Evolutionary conservation across 495 filamentous ascomycete species (phyloP), one percentile per base, ranked within the genome.

Genomic region (Xylaria castorea): DNA sequence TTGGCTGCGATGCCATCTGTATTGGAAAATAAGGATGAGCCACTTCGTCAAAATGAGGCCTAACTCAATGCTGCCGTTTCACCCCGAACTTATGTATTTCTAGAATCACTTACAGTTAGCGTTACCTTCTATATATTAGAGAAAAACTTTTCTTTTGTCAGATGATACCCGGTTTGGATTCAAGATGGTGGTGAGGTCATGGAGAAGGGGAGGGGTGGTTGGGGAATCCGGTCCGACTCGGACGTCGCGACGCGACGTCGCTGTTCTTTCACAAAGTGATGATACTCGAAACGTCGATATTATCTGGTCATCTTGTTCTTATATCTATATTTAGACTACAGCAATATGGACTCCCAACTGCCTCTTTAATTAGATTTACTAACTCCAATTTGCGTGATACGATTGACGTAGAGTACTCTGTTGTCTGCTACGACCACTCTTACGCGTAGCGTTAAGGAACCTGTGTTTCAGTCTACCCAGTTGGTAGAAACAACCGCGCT

Each of bases 91-190:
- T 38, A 8, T 48, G 42, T 66, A 48, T 51, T 34, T 40, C 1
- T 67, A 51, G 12, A 12, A 38, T 40, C 11, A 25, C 11, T 0
- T 51, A n/a, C 11, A 38, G 1, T 67, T 67, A 67, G 64, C 64
- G 64, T 53, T 53, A 8, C n/a, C 50, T 51, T 57, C 30, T 27
- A n/a, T 27, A n/a, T 46, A 14, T 20, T 27, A 4, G 11, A 46
- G 16, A 44, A 25, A 25, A 30, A 1, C 11, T 61, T 60, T 25
- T 48, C 25, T 27, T 61, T 50, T 14, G 51, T 69, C 16, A 27
- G 8, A 71, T 53, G 58, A 71, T 71, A 63, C 68, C 68, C 32
- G 11, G 16, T 46, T 44, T 55, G 20, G 1, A 32, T 40, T 38
- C 22, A 42, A 2, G 32, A 32, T 40, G 4, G 40, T 27, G 25